Percentiles rank a stretch among this genome's conserved stretches.
Evolutionary conservation across 1,139 yeast species (phyloP).

Genomic region (Kodamaea derodonti): DNA sequence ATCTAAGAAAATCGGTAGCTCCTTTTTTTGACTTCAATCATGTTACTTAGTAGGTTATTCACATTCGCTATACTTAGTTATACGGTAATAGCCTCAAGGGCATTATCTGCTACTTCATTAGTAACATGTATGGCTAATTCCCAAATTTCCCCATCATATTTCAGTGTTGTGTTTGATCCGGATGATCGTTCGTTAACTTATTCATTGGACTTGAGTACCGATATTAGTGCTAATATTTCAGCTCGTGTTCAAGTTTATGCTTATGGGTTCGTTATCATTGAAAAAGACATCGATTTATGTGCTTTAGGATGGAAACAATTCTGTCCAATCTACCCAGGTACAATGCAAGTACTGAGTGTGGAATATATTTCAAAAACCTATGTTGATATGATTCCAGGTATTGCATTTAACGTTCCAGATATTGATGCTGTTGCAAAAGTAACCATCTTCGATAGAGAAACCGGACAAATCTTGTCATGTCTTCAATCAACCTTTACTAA

Average conservation of each 20-base stretch:
- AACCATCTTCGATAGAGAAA: constrained; percentile 29
- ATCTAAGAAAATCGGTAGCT: too few species aligned
- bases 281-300: constrained; percentile 53
- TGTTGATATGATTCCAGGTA: constrained; percentile 57
- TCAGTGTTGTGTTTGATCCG: constrained; percentile 66
- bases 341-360: constrained; percentile 62
- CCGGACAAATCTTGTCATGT: constrained; percentile 55
- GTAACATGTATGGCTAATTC: constrained; percentile 74
- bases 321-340: constrained; percentile 73
- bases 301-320: constrained; percentile 69
- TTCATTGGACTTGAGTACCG: constrained; percentile 58
- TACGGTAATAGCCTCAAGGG: constrained; percentile 28
- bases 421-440: constrained; percentile 71
- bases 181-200: constrained; percentile 59
- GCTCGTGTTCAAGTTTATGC: constrained; percentile 70
- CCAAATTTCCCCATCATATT: constrained; percentile 59
- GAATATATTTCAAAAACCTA: constrained; percentile 49
- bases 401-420: constrained; percentile 73
- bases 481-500: constrained; percentile 66
- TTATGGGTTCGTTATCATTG: constrained; percentile 65
- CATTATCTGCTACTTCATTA: constrained; percentile 58
- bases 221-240: constrained; percentile 50
- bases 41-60: constrained; percentile 2
- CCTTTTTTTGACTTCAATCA: too few species aligned
- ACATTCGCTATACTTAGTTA: constrained; percentile 6